Conservation (phyloP, 257 asterid genomes). For the Primulina eburnea region DNA sequence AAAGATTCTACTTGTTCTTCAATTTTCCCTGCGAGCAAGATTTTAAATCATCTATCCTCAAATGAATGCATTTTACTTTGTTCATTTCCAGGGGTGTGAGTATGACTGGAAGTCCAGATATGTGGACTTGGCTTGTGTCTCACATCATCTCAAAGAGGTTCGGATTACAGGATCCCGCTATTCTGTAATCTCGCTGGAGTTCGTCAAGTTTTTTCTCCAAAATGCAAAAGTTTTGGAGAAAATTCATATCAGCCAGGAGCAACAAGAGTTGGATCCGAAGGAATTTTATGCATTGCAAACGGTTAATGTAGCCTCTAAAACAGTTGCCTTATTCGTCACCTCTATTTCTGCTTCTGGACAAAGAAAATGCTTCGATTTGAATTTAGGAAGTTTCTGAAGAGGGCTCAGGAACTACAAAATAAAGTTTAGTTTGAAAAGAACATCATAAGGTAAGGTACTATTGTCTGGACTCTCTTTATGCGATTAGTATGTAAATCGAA, state of each 20-base stretch:
- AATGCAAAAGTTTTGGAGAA: conserved; percentile 17
- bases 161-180: background rate
- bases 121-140: conserved; percentile 8
- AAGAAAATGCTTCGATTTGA: conserved; percentile 7
- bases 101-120: conserved; percentile 17
- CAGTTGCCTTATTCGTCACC: conserved; percentile 13
- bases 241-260: conserved; percentile 1
- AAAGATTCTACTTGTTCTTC: background rate
- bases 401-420: background rate
- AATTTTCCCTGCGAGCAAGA: background rate
- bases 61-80: background rate
- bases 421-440: conserved; percentile 18
- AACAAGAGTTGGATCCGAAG: background rate
- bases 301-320: conserved; percentile 22
- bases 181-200: background rate
- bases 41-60: background rate
- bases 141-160: conserved; percentile 11
- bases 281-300: conserved; percentile 2
- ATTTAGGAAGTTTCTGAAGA: conserved; percentile 8
- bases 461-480: background rate
- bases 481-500: background rate
- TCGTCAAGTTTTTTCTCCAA: conserved; percentile 25
- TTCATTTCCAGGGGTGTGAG: background rate
- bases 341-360: conserved; percentile 16
- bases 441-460: background rate